Conservation (phyloP, 768 basidiomycete species). For the Boletus sp. region DNA sequence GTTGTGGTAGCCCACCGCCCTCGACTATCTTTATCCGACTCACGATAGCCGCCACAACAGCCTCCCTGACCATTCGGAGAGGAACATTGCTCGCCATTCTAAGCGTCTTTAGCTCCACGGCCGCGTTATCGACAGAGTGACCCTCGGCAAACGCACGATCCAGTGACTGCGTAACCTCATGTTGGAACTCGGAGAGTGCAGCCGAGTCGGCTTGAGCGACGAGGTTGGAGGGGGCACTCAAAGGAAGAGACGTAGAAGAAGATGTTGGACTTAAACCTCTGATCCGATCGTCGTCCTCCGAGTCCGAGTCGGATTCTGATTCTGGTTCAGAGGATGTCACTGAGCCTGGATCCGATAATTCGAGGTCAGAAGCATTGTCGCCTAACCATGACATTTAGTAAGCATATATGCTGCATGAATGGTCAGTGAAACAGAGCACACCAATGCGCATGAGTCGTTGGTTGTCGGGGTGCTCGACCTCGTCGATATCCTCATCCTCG, state of each 20-base stretch:
- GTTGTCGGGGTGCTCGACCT: slow-evolving; percentile 64
- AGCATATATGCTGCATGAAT: not conserved
- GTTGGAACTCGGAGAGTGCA: slow-evolving; percentile 67
- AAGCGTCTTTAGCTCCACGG: slow-evolving; percentile 92
- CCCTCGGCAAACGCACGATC: slow-evolving; percentile 90
- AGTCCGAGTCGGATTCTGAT: slow-evolving; percentile 38
- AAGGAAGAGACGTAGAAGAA: slow-evolving; percentile 47
- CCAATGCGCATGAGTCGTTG: slow-evolving; percentile 76
- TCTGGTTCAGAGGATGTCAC: slow-evolving; percentile 52
- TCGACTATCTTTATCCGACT: slow-evolving; percentile 64
- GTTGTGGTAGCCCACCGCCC: slow-evolving; percentile 55
- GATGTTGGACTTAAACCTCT: slow-evolving; percentile 37
- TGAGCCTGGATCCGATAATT: slow-evolving; percentile 58
- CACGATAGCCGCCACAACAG: slow-evolving; percentile 84
- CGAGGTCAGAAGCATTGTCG: slow-evolving; percentile 61
- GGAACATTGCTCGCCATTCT: slow-evolving; percentile 96
- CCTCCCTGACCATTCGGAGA: slow-evolving; percentile 79
- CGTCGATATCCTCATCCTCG: slow-evolving; percentile 62
- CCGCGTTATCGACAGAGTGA: slow-evolving; percentile 89
- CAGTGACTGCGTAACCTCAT: slow-evolving; percentile 79
- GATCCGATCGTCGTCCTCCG: slow-evolving; percentile 41
- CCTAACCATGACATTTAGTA: slow-evolving; percentile 33
- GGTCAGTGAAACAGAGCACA: slow-evolving; percentile 24
- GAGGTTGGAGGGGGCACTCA: slow-evolving; percentile 39
- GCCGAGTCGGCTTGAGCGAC: slow-evolving; percentile 40